phyloP scores from a whole-genome alignment of 192 early-diverging fungal species.

The Rhizophagus sp. region DNA sequence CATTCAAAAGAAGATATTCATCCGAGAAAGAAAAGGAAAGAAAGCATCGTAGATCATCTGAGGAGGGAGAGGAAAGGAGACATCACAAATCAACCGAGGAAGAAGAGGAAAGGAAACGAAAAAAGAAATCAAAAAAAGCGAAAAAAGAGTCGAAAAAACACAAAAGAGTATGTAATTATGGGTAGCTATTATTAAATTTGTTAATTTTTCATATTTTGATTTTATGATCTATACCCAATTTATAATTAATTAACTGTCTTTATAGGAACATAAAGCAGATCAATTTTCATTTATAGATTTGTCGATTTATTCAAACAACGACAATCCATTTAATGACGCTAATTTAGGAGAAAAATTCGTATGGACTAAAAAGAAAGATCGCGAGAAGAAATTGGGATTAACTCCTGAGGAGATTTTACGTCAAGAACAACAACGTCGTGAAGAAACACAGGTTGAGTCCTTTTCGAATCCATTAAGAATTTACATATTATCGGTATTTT shows the following conservation, averaged over 20 bases:
- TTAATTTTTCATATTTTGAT: not conserved
- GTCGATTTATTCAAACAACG: constrained; percentile 66
- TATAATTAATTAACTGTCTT: not conserved
- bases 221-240: not conserved
- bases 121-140: not conserved
- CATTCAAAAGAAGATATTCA: no score
- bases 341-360: constrained; percentile 86
- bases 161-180: not conserved
- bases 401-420: constrained; percentile 54
- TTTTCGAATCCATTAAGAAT: not conserved
- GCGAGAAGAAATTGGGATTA: constrained; percentile 72
- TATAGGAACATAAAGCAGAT: constrained; percentile 14
- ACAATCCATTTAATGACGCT: constrained; percentile 82
- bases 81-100: not conserved
- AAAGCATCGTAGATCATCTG: no score
- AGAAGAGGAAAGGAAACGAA: not conserved
- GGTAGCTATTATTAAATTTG: not conserved
- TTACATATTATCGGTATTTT: not conserved
- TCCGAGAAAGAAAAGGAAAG: no score
- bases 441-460: constrained; percentile 56
- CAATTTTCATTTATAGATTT: constrained; percentile 31
- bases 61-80: no score
- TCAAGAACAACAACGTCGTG: constrained; percentile 52
- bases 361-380: constrained; percentile 92
- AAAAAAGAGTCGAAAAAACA: not conserved